These are phyloP conservation scores for Choiromyces venosus DNA, from an alignment of 495 filamentous ascomycete species.

Conservation along the genomic window DNA sequence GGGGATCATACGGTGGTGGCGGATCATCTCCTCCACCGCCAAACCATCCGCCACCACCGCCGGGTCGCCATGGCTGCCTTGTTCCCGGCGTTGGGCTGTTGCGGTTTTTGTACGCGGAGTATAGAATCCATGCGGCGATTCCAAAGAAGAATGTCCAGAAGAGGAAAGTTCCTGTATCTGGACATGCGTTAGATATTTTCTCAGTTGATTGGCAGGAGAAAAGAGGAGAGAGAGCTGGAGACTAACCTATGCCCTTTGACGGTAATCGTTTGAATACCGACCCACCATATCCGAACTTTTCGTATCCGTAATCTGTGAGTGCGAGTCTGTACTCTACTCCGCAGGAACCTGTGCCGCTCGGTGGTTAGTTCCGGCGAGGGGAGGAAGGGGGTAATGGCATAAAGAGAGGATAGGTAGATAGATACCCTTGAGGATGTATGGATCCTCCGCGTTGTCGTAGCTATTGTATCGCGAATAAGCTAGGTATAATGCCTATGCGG, in stretches of 20 bases:
- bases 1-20: slow-evolving; percentile 54
- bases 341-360: slow-evolving; percentile 50
- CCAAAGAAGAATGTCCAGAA: slow-evolving; percentile 46
- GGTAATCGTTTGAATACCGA: slow-evolving; percentile 10
- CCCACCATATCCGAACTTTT: slow-evolving; percentile 52
- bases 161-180: slow-evolving; percentile 10
- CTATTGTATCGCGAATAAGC: slow-evolving; percentile 9
- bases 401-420: not conserved
- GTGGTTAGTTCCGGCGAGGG: not conserved
- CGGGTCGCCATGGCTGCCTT: slow-evolving; percentile 18
- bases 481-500: not conserved
- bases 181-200: slow-evolving; percentile 19
- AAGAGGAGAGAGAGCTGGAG: not conserved
- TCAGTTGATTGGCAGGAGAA: slow-evolving; percentile 16
- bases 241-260: slow-evolving; percentile 32
- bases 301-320: slow-evolving; percentile 74
- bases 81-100: not conserved
- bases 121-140: slow-evolving; percentile 53
- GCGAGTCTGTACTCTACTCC: slow-evolving; percentile 84
- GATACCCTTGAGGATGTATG: slow-evolving; percentile 76
- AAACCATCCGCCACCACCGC: slow-evolving; percentile 47
- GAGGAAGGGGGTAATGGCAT: not conserved
- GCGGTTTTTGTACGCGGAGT: slow-evolving; percentile 43
- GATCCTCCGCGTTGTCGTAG: slow-evolving; percentile 67
- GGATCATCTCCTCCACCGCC: slow-evolving; percentile 53